phyloP scores from a whole-genome alignment of 2,329 filamentous ascomycete species.

The Penicillium sp. region DNA sequence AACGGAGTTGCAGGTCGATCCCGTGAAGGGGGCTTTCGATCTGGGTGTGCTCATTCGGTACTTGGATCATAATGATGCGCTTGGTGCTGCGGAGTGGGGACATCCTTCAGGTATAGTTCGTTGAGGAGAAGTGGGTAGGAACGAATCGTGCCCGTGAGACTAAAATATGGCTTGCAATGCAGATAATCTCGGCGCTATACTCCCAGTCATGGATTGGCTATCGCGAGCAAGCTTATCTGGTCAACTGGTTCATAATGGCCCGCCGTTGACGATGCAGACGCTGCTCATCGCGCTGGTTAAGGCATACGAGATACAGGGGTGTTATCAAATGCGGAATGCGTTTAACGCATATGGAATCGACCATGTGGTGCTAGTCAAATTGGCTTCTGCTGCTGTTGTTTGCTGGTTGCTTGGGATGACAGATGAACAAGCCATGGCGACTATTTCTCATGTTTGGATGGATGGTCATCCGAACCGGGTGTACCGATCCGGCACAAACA shows the following conservation, averaged over 20 bases:
- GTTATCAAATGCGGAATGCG: constrained; percentile 29
- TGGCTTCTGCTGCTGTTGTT: constrained; percentile 35
- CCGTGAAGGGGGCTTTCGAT: constrained; percentile 35
- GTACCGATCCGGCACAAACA: constrained; percentile 30
- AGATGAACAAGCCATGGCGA: constrained; percentile 27
- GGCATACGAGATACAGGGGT: constrained; percentile 39
- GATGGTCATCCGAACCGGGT: constrained; percentile 33
- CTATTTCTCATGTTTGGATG: constrained; percentile 36
- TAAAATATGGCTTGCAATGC: neutral
- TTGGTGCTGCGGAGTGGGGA: constrained; percentile 37
- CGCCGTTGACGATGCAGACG: constrained; percentile 26
- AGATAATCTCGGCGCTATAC: constrained; percentile 37
- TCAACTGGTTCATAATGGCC: constrained; percentile 6
- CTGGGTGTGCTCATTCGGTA: constrained; percentile 35
- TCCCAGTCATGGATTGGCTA: constrained; percentile 30
- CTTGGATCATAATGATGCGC: constrained; percentile 38
- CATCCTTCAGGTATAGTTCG: constrained; percentile 30
- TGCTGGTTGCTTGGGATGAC: constrained; percentile 32
- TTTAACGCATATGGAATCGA: constrained; percentile 38
- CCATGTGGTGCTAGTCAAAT: constrained; percentile 37
- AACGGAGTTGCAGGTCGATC: constrained; percentile 31
- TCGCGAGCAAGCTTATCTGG: constrained; percentile 12
- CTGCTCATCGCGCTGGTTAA: constrained; percentile 33
- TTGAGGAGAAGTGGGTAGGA: no score
- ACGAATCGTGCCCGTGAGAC: neutral